Conservation (phyloP, 345 rosid genomes). For the Euphorbia lathyris region DNA sequence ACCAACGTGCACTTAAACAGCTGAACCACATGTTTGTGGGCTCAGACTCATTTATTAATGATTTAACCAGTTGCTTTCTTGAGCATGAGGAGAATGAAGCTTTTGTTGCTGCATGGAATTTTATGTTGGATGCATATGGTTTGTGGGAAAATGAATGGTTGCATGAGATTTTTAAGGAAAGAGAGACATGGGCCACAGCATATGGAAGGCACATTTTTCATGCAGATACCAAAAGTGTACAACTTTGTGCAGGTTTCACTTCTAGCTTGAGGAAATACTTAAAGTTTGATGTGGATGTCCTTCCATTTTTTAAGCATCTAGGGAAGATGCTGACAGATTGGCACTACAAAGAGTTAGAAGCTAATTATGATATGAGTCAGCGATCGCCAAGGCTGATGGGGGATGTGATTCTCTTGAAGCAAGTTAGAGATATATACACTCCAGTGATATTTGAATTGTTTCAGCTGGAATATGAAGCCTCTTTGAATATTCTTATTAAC, state of each 20-base stretch:
- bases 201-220: constrained; percentile 32
- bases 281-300: constrained; percentile 28
- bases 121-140: constrained; percentile 26
- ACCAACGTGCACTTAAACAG: constrained; percentile 28
- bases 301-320: constrained; percentile 30
- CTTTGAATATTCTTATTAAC: constrained; percentile 29
- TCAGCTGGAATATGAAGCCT: constrained; percentile 29
- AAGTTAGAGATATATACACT: constrained; percentile 24
- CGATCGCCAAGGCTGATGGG: constrained; percentile 28
- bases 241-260: constrained; percentile 20
- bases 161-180: constrained; percentile 25
- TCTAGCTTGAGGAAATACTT: constrained; percentile 27
- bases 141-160: constrained; percentile 31
- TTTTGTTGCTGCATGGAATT: constrained; percentile 33
- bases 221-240: constrained; percentile 25
- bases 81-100: constrained; percentile 29
- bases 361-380: constrained; percentile 32
- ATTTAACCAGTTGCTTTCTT: constrained; percentile 31
- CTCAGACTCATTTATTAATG: constrained; percentile 23
- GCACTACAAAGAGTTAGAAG: constrained; percentile 35
- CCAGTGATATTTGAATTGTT: constrained; percentile 33
- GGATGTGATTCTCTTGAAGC: constrained; percentile 34
- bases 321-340: constrained; percentile 28
- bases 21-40: constrained; percentile 26
- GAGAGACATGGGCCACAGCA: constrained; percentile 37